These are phyloP conservation scores for Amoeboaphelidium protococcarum DNA, from an alignment of 371 early-diverging fungal species.

Conservation along the genomic window DNA sequence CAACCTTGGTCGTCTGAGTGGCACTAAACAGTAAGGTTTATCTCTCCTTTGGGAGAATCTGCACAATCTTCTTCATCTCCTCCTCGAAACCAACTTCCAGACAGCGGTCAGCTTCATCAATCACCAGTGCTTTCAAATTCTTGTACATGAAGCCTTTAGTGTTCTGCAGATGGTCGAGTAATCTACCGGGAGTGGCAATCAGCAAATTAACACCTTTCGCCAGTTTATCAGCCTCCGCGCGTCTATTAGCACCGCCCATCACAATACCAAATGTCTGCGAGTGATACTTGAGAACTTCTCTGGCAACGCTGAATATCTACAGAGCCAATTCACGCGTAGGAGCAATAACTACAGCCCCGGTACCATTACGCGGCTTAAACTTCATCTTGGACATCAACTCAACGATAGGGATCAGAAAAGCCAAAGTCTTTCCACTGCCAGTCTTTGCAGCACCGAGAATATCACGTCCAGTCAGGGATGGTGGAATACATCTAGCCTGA, in stretches of 20 bases:
- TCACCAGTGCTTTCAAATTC: constrained; percentile 65
- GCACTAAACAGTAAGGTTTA: constrained; percentile 96
- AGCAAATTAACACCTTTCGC: constrained; percentile 75
- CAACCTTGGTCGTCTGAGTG: constrained; percentile 91
- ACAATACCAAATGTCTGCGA: constrained; percentile 86
- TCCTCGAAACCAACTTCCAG: constrained; percentile 94
- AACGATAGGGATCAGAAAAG: constrained; percentile 89
- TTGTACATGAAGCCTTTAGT: constrained; percentile 72
- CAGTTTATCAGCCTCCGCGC: constrained; percentile 79
- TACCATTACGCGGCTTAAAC: constrained; percentile 81
- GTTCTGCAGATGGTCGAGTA: constrained; percentile 81
- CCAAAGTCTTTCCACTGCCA: constrained; percentile 94
- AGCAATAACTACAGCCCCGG: constrained; percentile 83
- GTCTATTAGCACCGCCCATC: constrained; percentile 88
- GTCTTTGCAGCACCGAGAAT: constrained; percentile 97
- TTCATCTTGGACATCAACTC: constrained; percentile 56
- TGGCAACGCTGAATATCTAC: constrained; percentile 93
- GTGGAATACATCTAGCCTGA: constrained; percentile 82
- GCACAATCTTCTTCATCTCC: constrained; percentile 89
- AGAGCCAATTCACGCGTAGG: constrained; percentile 98
- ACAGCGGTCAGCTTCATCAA: constrained; percentile 98
- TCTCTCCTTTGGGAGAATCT: constrained; percentile 57
- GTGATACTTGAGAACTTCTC: constrained; percentile 69
- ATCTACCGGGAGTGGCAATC: constrained; percentile 93
- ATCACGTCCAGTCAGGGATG: constrained; percentile 83